Conservation (phyloP, 139 green algal genomes). For the Chlamydomonas eustigma region DNA sequence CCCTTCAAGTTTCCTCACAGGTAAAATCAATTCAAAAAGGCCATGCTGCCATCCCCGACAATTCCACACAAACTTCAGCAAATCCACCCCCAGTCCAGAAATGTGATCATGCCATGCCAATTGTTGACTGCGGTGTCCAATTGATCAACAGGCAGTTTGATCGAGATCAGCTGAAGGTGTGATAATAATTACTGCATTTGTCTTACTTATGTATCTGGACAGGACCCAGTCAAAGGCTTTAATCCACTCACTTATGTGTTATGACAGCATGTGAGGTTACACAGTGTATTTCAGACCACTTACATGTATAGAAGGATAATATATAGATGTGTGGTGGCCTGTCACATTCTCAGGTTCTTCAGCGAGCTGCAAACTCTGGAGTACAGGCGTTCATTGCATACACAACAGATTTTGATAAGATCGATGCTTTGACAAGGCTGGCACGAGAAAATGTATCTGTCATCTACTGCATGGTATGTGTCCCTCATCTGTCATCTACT, state of each 20-base stretch:
- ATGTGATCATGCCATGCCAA: background rate
- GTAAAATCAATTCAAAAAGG: conserved; percentile 10
- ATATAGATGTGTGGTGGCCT: no score
- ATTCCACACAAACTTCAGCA: background rate
- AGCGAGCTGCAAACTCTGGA: conserved; percentile 16
- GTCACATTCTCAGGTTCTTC: conserved; percentile 22
- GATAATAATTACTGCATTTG: background rate
- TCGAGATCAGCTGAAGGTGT: conserved; percentile 7
- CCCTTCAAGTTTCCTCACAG: background rate
- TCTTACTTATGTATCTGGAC: no score
- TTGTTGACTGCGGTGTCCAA: conserved; percentile 13
- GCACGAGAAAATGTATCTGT: conserved; percentile 26
- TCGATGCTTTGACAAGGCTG: conserved; percentile 13
- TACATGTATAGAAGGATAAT: no score
- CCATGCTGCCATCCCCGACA: background rate
- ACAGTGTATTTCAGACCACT: no score
- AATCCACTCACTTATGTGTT: no score
- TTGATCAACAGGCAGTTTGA: conserved; percentile 14
- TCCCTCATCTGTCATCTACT: conserved; percentile 21
- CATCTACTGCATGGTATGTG: conserved; percentile 20
- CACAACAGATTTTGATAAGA: conserved; percentile 33
- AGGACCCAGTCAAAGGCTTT: no score
- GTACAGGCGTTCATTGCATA: conserved; percentile 23
- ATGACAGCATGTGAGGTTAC: no score
- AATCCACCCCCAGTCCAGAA: background rate